Base-by-base conservation (phyloP, 345 rosid genomes). In the Citrus medica region DNA sequence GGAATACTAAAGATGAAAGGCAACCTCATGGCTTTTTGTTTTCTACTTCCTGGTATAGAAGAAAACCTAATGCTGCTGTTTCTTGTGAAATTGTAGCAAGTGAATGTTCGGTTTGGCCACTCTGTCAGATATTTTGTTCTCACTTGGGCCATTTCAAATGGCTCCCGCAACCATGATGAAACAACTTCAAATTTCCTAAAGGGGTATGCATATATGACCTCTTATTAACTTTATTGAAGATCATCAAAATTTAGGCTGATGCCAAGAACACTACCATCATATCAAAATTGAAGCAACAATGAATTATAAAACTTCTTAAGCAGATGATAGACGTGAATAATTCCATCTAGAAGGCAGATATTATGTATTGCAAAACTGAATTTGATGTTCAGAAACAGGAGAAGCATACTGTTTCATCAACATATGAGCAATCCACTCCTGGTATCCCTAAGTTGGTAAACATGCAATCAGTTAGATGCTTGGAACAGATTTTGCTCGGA, bases 401-500 rank as follows among this genome's bases (percentile, higher is more conserved):
- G n/a, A 76, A 61, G 33, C 74, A 33, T 78, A 68, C 62, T 69
- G 51, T n/a, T 48, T 53, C 82, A 73, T 5, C 51, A 56, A 25
- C 30, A 33, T 66, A 40, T 10, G 42, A 59, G 56, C 73, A 67
- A 5, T 48, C 32, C 76, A 42, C 56, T 51, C 55, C 33, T 35
- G 62, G 12, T 6, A 48, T 42, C 61, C 19, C 75, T 10, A 37
- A 51, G 75, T 74, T 40, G 60, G 33, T 60, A 69, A 76, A 80
- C 62, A 56, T 30, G 58, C 10, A 3, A 32, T n/a, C 62, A 30
- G 77, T 85, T 83, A 87, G 83, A 95, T 78, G 21, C 37, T 81
- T 25, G 94, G 99, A 67, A 93, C 76, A 81, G 92, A 87, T 85
- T 91, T 91, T 69, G 92, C 90, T 46, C 83, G 82, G 74, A 92